Base-by-base conservation (phyloP, 768 basidiomycete genomes). In the Pisolithus albus region DNA sequence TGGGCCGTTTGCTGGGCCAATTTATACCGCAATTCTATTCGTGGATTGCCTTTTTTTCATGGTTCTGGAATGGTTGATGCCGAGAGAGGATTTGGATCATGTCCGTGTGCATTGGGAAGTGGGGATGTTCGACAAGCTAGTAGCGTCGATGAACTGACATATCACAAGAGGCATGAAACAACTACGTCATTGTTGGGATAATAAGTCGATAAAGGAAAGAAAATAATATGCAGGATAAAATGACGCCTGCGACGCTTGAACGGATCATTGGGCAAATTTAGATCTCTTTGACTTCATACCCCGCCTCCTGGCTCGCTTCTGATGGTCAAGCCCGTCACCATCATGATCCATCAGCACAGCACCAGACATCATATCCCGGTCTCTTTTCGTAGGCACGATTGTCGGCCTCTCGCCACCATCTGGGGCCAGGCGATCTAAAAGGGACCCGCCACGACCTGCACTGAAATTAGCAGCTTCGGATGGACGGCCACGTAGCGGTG, bases 1-100 rank as follows among this genome's bases (percentile, higher is more conserved):
- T 7, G 96, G 88, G 0, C 79, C 78, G 0, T 83, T 91, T 43
- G 89, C 83, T 8, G 96, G 96, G 0, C 81, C 82, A 2, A 96
- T 98, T 41, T 88, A 92, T 60, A 84, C 88, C 8, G 81, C 86
- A 56, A 97, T 98, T 38, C 70, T 96, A 39, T 74, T 93, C 26
- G 89, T 98, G 1, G 86, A 93, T 59, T 92, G 91, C 62, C 66
- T 95, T 7, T 95, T 96, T 68, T 92, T 91, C 64, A 61, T 83
- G 57, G 72, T 90, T 46, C 73, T 99, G 4, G 92, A 96, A 60
- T 88, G 82, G 83, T 83, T 82, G 74, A 77, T 83, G 63, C 95
- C 95, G 0, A 72, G 84, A 43, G 80, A 85, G 19, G 74, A 83
- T 51, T 70, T 96, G 48, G 89, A 95, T 65, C 82, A 79, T 56